These are phyloP conservation scores for Alternaria ventricosa DNA, from an alignment of 2,329 filamentous ascomycete genomes.

Conservation along the genomic window DNA sequence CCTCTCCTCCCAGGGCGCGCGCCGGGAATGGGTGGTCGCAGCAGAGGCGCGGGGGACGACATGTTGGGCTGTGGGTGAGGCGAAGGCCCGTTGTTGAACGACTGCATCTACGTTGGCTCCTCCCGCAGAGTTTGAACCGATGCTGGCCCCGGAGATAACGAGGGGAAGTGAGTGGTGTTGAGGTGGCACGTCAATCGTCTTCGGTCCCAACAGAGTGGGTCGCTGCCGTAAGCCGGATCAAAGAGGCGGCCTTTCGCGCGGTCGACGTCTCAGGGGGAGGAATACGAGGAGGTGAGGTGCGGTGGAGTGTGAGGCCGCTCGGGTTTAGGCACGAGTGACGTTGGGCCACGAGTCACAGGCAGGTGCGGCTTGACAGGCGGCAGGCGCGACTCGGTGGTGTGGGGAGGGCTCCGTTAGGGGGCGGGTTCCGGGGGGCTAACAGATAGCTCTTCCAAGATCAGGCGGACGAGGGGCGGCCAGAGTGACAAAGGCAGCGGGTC, in stretches of 20 bases:
- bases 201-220: slow-evolving; percentile 37
- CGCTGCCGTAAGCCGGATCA: slow-evolving; percentile 40
- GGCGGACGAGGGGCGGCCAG: slow-evolving; percentile 4
- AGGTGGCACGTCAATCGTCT: slow-evolving; percentile 32
- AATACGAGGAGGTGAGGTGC: background rate
- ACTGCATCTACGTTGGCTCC: slow-evolving; percentile 32
- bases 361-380: slow-evolving; percentile 30
- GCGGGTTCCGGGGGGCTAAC: slow-evolving; percentile 3
- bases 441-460: background rate
- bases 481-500: slow-evolving; percentile 21
- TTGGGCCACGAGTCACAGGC: slow-evolving; percentile 35
- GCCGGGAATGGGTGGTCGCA: slow-evolving; percentile 82
- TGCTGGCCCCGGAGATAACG: slow-evolving; percentile 13
- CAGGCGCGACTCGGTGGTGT: slow-evolving; percentile 21
- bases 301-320: slow-evolving; percentile 10
- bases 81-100: slow-evolving; percentile 28
- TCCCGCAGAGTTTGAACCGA: slow-evolving; percentile 5
- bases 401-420: slow-evolving; percentile 15
- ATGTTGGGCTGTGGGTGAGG: slow-evolving; percentile 58
- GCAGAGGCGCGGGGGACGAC: slow-evolving; percentile 78
- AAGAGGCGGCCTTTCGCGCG: slow-evolving; percentile 31
- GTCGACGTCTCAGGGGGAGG: background rate
- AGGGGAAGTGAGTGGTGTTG: slow-evolving; percentile 23
- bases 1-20: slow-evolving; percentile 64
- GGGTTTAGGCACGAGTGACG: slow-evolving; percentile 34